Evolutionary conservation across 495 filamentous ascomycete genomes (phyloP).

Genomic region (Margaritispora aquatica): DNA sequence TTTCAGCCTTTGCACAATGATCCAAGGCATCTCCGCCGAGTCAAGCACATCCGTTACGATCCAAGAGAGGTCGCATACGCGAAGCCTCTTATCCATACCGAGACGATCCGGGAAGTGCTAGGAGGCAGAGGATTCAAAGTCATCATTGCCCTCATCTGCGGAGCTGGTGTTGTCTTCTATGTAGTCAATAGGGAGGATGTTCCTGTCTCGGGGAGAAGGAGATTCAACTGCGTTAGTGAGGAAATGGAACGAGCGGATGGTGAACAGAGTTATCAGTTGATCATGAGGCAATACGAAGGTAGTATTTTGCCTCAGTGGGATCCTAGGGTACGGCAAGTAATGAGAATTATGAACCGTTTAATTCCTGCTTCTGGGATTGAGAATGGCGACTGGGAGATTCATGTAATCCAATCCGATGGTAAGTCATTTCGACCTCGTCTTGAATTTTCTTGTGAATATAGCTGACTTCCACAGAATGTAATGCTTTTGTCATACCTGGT

Average conservation of each 20-base stretch:
- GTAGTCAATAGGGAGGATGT: conserved; percentile 70
- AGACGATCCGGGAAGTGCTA: conserved; percentile 12
- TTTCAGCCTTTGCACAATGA: background rate
- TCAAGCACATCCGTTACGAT: background rate
- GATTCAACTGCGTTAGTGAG: conserved; percentile 72
- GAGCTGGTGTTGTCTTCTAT: conserved; percentile 48
- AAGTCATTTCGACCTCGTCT: background rate
- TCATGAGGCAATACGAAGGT: conserved; percentile 39
- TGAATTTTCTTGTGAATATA: too few species aligned
- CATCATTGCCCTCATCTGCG: conserved; percentile 26
- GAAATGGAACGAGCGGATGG: conserved; percentile 47
- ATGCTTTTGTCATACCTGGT: conserved; percentile 89
- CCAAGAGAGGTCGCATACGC: conserved; percentile 20
- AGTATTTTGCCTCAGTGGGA: conserved; percentile 37
- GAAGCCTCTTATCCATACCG: conserved; percentile 32
- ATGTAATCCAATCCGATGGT: conserved; percentile 67
- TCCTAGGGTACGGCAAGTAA: conserved; percentile 41
- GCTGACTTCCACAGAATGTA: conserved; percentile 31
- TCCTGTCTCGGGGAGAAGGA: conserved; percentile 68
- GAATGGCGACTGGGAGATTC: conserved; percentile 70
- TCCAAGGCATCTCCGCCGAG: conserved; percentile 1
- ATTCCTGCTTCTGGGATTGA: conserved; percentile 60
- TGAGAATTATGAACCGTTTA: conserved; percentile 62
- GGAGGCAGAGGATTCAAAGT: conserved; percentile 25
- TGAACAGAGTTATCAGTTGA: conserved; percentile 41